Evolutionary conservation across 2,329 filamentous ascomycete genomes (phyloP), one percentile per base, ranked within the genome.

Genomic region (Penicillium sp.): DNA sequence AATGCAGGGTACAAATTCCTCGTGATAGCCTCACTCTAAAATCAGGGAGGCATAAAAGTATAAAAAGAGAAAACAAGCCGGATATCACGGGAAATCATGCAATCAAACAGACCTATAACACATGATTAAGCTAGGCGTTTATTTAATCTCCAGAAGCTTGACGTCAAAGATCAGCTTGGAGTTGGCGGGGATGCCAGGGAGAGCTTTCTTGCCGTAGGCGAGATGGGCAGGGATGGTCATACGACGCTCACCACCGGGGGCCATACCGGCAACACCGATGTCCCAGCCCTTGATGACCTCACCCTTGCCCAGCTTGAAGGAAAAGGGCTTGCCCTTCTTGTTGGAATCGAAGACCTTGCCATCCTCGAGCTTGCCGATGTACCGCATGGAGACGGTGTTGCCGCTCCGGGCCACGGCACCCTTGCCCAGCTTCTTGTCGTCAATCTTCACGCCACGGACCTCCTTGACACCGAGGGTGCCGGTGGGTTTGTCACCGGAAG

Each of bases 201-300:
- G 74, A 54, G 80, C 78, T 76, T 88, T 87, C 75, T 82, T 90
- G 73, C 95, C 93, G 72, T 98, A 98, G 64, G 87, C 95, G 51
- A 92, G 83, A 64, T 86, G 77, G 42, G 93, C 79, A 42, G 95
- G 95, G 65, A 98, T 90, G 56, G 84, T 91, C 65, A 98, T 80
- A 61, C 93, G 86, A 66, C 93, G 89, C 81, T 98, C 95, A 65
- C 89, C 90, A 66, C 93, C 93, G 61, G 91, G 86, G 61, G 85
- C 79, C 89, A 98, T 96, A 74, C 95, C 95, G 61, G 81, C 80
- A 62, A 98, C 78, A 75, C 93, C 93, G 58, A 97, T 82, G 71
- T 98, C 95, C 95, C 93, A 97, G 61, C 93, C 93, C 81, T 95
- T 93, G 79, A 98, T 98, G 66, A 98, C 95, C 73, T 97, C 89